Base-by-base conservation (phyloP, 805 yeast genomes). In the Kodamaea leandrae region DNA sequence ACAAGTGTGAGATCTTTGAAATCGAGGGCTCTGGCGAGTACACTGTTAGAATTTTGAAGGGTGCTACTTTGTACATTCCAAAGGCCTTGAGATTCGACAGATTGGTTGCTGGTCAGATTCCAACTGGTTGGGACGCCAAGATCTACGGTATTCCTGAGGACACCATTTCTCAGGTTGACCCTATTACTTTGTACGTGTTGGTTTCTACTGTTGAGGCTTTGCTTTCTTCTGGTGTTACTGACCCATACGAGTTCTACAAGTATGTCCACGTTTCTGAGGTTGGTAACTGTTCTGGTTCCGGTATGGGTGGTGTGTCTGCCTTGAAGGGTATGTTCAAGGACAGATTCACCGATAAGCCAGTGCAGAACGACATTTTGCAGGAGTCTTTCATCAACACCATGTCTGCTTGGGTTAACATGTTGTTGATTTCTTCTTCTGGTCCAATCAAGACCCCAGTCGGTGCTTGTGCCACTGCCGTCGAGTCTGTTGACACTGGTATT, bases 351-450 rank as follows among this genome's bases (percentile, higher is more conserved):
- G 99, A 93, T 64, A 76, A 76, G 68, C 96, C 96, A 42, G 96
- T 90, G 42, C 99, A 95, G 74, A 93, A 87, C 63, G 99, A 93
- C 71, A 85, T 93, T 53, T 76, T 93, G 55, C 99, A 91, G 72
- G 99, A 93, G 71, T 90, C 99, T 45, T 93, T 93, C 72, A 90
- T 95, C 74, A 93, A 93, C 76, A 93, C 98, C 39, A 91, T 93
- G 97, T 78, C 96, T 48, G 99, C 99, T 48, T 93, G 99, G 99
- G 97, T 93, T 54, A 93, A 93, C 63, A 93, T 93, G 99, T 78
- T 93, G 75, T 74, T 95, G 63, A 75, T 93, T 48, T 91, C 98
- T 13, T 85, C 98, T 4, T 88, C 97, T 45, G 99, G 99, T 70
- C 99, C 99, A 47, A 89, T 90, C 68, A 90, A 90, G 78, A 95